phyloP scores from a whole-genome alignment of 495 filamentous ascomycete species.

The Podospora pseudocomata region DNA sequence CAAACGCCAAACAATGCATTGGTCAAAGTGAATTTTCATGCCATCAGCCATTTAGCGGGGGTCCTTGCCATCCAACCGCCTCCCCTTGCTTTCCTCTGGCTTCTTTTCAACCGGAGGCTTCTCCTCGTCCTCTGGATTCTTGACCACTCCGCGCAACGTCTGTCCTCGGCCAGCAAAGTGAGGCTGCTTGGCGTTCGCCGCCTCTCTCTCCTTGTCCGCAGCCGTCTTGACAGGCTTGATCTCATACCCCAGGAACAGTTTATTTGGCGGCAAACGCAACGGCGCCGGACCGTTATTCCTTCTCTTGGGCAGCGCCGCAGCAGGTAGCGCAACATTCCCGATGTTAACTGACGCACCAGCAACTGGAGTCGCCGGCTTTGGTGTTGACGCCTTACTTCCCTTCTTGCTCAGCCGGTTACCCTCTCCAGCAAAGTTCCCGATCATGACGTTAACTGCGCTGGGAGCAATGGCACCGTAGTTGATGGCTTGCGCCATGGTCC shows the following conservation, averaged over 20 bases:
- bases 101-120: conserved; percentile 32
- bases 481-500: conserved; percentile 93
- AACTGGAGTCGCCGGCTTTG: conserved; percentile 76
- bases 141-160: conserved; percentile 68
- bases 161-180: conserved; percentile 86
- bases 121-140: conserved; percentile 47
- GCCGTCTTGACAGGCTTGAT: conserved; percentile 81
- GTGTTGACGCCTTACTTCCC: conserved; percentile 70
- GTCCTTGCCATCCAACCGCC: conserved; percentile 29
- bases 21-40: not conserved
- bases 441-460: conserved; percentile 57
- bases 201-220: conserved; percentile 63
- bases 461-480: conserved; percentile 96
- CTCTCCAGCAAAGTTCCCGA: conserved; percentile 76
- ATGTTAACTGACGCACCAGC: conserved; percentile 63
- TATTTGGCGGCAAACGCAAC: conserved; percentile 77
- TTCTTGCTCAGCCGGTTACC: conserved; percentile 79
- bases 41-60: not conserved
- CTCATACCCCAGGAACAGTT: conserved; percentile 94
- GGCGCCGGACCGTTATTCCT: conserved; percentile 78
- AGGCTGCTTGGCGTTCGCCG: conserved; percentile 60
- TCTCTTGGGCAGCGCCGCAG: conserved; percentile 32
- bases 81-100: conserved; percentile 33
- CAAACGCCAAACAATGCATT: conserved; percentile 11
- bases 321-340: conserved; percentile 28